Evolutionary conservation across 371 early-diverging fungal genomes (phyloP).

Genomic region (Fennellomyces sp.): DNA sequence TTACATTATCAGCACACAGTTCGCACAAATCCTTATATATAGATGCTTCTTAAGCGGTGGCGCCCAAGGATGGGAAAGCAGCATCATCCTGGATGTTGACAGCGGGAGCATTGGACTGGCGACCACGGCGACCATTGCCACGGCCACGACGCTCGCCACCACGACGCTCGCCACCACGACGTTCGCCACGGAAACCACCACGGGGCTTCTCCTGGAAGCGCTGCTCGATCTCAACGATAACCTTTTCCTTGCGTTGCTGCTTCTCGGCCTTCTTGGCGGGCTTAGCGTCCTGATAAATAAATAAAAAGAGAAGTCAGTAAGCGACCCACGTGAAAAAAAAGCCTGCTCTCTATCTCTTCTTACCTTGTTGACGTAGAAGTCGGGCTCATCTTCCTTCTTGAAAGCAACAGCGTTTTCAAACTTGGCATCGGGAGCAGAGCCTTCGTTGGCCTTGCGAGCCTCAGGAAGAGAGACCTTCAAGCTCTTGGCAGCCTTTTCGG

Average conservation of each 20-base stretch:
- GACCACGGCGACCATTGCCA: slow-evolving; percentile 44
- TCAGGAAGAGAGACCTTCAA: slow-evolving; percentile 67
- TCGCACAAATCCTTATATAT: not conserved
- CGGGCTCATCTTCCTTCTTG: slow-evolving; percentile 68
- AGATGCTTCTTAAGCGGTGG: slow-evolving; percentile 36
- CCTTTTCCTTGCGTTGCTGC: slow-evolving; percentile 56
- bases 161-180: slow-evolving; percentile 40
- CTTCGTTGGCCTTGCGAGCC: slow-evolving; percentile 82
- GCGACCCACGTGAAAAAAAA: no score
- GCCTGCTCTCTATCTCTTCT: no score
- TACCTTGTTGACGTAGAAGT: slow-evolving; percentile 70
- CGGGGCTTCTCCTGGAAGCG: slow-evolving; percentile 53
- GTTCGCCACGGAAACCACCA: slow-evolving; percentile 41
- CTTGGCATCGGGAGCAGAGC: slow-evolving; percentile 66
- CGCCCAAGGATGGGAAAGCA: slow-evolving; percentile 80
- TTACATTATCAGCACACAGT: slow-evolving; percentile 9
- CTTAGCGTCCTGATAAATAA: slow-evolving; percentile 39
- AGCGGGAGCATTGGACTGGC: slow-evolving; percentile 45
- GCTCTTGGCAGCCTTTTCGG: slow-evolving; percentile 70
- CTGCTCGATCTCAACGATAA: slow-evolving; percentile 55
- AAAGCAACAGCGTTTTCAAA: slow-evolving; percentile 80
- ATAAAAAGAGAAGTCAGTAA: no score
- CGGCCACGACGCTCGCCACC: slow-evolving; percentile 30
- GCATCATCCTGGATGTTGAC: slow-evolving; percentile 74
- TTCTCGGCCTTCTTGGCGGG: slow-evolving; percentile 50